These are phyloP conservation scores for Hirsutella minnesotensis DNA, from an alignment of 2,329 filamentous ascomycete genomes.

Conservation along the genomic window DNA sequence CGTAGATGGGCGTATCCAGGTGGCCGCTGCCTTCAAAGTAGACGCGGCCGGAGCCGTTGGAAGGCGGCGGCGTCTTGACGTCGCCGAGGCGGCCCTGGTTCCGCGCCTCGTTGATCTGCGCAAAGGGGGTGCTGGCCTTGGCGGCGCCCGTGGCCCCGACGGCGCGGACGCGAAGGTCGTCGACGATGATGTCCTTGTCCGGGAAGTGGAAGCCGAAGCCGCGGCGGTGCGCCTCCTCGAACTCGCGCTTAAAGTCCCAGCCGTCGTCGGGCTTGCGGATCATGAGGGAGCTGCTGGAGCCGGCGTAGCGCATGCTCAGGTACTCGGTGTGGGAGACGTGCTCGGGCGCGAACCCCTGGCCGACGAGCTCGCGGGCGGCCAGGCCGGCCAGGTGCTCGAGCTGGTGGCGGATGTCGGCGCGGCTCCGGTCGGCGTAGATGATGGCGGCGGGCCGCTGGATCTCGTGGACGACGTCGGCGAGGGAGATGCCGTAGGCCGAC, in stretches of 20 bases:
- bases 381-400: constrained; percentile 12
- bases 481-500: constrained; percentile 32
- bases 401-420: constrained; percentile 9
- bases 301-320: constrained; percentile 30
- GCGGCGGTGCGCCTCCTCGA: constrained; percentile 51
- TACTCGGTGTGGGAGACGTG: constrained; percentile 29
- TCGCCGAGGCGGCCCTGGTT: not conserved
- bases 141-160: constrained; percentile 13
- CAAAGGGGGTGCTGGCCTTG: constrained; percentile 10
- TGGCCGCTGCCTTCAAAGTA: constrained; percentile 11
- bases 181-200: constrained; percentile 26
- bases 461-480: constrained; percentile 32
- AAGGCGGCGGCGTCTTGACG: constrained; percentile 1
- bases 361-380: constrained; percentile 10
- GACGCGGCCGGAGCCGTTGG: constrained; percentile 7
- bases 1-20: constrained; percentile 13
- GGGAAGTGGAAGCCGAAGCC: constrained; percentile 59
- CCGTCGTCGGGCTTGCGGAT: constrained; percentile 14
- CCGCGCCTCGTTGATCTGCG: constrained; percentile 9
- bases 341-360: constrained; percentile 18
- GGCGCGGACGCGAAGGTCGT: constrained; percentile 28
- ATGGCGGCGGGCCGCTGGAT: constrained; percentile 22
- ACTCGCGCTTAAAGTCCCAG: constrained; percentile 11
- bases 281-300: constrained; percentile 29
- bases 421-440: constrained; percentile 10